Evolutionary conservation across 140 eudicot species (phyloP).

Genomic region (Oenanthe javanica): DNA sequence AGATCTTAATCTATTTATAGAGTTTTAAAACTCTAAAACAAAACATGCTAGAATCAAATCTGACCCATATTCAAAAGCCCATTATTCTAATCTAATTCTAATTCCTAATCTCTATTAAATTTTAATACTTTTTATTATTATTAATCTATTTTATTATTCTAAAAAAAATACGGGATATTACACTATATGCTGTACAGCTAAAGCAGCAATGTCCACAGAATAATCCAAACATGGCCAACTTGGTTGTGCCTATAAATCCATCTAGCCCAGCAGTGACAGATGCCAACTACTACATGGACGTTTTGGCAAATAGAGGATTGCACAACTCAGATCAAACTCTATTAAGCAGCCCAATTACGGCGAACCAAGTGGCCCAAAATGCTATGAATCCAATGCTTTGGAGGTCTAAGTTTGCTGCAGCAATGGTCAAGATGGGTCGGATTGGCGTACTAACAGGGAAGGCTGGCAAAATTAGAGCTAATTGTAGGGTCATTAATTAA

Average conservation of each 20-base stretch:
- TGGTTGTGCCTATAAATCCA: conserved; percentile 56
- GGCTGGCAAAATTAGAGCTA: conserved; percentile 54
- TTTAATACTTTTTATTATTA: too few species aligned
- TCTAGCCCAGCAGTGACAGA: conserved; percentile 39
- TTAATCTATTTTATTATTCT: too few species aligned
- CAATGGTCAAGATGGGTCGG: conserved; percentile 82
- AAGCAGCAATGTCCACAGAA: conserved; percentile 29
- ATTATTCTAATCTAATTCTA: too few species aligned
- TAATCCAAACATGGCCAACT: conserved; percentile 3
- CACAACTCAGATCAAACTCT: conserved; percentile 68
- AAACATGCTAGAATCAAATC: too few species aligned
- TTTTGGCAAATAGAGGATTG: conserved; percentile 46
- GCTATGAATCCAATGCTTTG: conserved; percentile 40
- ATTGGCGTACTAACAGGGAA: conserved; percentile 57
- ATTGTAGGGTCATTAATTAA: conserved; percentile 13
- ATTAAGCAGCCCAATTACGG: conserved; percentile 31
- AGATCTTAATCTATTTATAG: too few species aligned
- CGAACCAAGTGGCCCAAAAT: conserved; percentile 47
- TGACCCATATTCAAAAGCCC: too few species aligned
- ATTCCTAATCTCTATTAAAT: too few species aligned
- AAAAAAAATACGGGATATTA: too few species aligned
- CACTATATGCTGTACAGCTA: conserved; percentile 7
- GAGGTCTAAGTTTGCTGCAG: conserved; percentile 50
- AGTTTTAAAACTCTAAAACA: too few species aligned
- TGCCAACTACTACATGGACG: conserved; percentile 33